phyloP scores from a whole-genome alignment of 2,329 filamentous ascomycete species.

The Xylaria sp. region DNA sequence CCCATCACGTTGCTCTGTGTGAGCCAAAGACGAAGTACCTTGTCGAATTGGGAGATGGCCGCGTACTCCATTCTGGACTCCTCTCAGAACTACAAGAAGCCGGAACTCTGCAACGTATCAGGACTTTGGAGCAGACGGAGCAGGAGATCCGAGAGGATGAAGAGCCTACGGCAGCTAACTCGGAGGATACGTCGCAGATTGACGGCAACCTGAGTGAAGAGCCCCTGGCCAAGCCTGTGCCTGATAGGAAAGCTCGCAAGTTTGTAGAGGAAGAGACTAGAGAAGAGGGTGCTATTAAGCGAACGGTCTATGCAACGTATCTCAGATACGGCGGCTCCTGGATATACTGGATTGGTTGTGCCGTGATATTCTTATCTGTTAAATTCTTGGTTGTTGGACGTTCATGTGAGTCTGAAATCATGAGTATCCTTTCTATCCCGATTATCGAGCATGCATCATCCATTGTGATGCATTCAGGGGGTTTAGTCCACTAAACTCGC shows the following conservation, averaged over 20 bases:
- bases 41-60: constrained; percentile 72
- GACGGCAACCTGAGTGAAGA: constrained; percentile 44
- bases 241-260: constrained; percentile 60
- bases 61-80: constrained; percentile 64
- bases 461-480: neutral
- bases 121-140: constrained; percentile 55
- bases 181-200: constrained; percentile 50
- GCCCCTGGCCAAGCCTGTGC: constrained; percentile 52
- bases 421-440: neutral
- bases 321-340: constrained; percentile 67
- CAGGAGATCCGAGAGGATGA: constrained; percentile 54
- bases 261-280: constrained; percentile 78
- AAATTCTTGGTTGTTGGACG: constrained; percentile 60
- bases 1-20: constrained; percentile 75
- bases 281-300: constrained; percentile 70
- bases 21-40: constrained; percentile 73
- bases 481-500: neutral
- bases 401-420: constrained; percentile 44
- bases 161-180: constrained; percentile 56
- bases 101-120: constrained; percentile 59
- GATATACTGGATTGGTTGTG: constrained; percentile 59
- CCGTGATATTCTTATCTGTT: constrained; percentile 57
- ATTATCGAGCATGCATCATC: neutral
- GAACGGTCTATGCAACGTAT: constrained; percentile 68
- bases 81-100: constrained; percentile 65